phyloP scores from a whole-genome alignment of 345 rosid genomes.

The Citrus mangshanensis region DNA sequence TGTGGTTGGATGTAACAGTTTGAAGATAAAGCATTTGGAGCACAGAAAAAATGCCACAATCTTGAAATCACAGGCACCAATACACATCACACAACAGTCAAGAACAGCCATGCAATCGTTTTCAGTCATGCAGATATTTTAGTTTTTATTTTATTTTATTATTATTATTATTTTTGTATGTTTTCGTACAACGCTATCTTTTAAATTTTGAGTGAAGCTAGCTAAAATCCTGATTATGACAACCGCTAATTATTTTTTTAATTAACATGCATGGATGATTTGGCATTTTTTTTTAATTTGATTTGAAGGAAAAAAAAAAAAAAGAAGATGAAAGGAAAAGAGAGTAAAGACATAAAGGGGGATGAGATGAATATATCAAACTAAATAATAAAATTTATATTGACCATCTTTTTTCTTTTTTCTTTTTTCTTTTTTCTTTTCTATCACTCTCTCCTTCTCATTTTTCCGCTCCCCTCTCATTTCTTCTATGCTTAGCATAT shows the following conservation, averaged over 20 bases:
- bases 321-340: no score
- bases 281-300: no score
- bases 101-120: neutral
- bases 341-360: no score
- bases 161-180: no score
- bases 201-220: neutral
- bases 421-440: no score
- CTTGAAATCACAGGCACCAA: neutral
- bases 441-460: no score
- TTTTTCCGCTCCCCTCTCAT: no score
- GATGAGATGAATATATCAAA: no score
- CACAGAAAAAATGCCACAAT: neutral
- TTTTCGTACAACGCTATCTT: neutral
- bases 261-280: neutral
- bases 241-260: neutral
- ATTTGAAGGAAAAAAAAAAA: no score
- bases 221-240: neutral
- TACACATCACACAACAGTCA: neutral
- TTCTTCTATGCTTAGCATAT: no score
- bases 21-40: constrained; percentile 19
- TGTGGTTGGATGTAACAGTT: constrained; percentile 7
- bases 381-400: no score
- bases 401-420: no score
- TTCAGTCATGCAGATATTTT: neutral
- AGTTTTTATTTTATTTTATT: neutral